Evolutionary conservation across 495 filamentous ascomycete genomes (phyloP).

Genomic region (Podospora anserina): DNA sequence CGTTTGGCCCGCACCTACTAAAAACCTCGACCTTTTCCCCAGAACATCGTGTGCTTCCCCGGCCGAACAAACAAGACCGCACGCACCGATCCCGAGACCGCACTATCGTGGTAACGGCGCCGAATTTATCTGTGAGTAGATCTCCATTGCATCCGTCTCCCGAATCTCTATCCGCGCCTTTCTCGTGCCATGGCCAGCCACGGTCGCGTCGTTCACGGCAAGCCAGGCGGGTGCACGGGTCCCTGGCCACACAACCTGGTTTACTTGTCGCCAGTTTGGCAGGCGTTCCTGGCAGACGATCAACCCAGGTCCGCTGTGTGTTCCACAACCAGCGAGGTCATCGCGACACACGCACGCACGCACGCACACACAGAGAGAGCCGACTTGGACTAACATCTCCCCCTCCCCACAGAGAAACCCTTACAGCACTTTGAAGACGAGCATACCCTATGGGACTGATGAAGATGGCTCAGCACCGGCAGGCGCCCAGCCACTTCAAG

Average conservation of each 20-base stretch:
- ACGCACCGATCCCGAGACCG: background rate
- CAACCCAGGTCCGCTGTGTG: slow-evolving; percentile 23
- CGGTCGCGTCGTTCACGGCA: slow-evolving; percentile 2
- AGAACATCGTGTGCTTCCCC: background rate
- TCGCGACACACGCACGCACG: background rate
- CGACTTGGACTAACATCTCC: slow-evolving; percentile 14
- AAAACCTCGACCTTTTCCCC: background rate
- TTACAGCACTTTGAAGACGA: slow-evolving; percentile 2
- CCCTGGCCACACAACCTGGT: slow-evolving; percentile 26
- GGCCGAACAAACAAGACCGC: background rate
- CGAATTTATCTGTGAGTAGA: slow-evolving; percentile 8
- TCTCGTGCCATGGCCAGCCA: background rate
- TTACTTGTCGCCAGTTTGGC: slow-evolving; percentile 20
- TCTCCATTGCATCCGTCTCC: slow-evolving; percentile 10
- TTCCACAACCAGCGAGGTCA: slow-evolving; percentile 16
- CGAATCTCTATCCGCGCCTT: background rate
- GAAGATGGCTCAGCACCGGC: slow-evolving; percentile 41
- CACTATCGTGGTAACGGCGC: background rate
- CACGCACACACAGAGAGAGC: background rate
- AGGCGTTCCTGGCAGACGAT: slow-evolving; percentile 22
- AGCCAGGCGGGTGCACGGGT: slow-evolving; percentile 24
- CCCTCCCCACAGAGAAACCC: slow-evolving; percentile 1
- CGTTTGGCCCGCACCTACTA: background rate
- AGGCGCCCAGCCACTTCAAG: slow-evolving; percentile 39
- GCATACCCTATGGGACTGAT: slow-evolving; percentile 35